These are phyloP conservation scores for Cutaneotrichosporon mucoides DNA, from an alignment of 1,284 basidiomycete genomes.

Conservation along the genomic window DNA sequence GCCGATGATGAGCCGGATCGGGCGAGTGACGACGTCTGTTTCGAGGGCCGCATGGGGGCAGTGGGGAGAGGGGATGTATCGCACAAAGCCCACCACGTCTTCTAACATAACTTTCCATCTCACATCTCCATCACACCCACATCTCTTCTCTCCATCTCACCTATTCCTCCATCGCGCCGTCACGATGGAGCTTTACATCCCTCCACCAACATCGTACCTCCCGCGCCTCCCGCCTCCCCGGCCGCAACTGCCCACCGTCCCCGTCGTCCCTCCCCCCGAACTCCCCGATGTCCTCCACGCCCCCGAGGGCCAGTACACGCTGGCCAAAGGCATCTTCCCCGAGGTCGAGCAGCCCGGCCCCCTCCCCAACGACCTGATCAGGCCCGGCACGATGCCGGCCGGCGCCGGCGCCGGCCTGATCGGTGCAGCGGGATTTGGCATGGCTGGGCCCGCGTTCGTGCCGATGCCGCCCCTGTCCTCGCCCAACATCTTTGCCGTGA, in stretches of 20 bases:
- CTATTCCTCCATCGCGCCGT: neutral
- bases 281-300: conserved; percentile 39
- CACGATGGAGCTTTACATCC: conserved; percentile 39
- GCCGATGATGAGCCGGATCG: no score
- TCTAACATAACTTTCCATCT: no score
- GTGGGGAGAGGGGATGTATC: no score
- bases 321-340: conserved; percentile 33
- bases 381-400: conserved; percentile 7
- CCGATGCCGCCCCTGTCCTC: conserved; percentile 14
- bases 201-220: conserved; percentile 29
- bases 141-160: no score
- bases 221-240: conserved; percentile 34
- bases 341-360: conserved; percentile 34
- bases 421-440: conserved; percentile 25
- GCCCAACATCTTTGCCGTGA: conserved; percentile 26
- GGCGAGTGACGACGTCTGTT: no score
- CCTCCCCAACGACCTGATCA: conserved; percentile 19
- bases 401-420: conserved; percentile 28
- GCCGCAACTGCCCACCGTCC: conserved; percentile 37
- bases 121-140: neutral
- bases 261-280: conserved; percentile 34
- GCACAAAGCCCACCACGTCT: no score
- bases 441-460: conserved; percentile 15
- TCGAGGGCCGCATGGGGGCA: no score
- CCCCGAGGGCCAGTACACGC: conserved; percentile 42